A percentile compares a stretch with the other conserved stretches of the same genome.
Conservation (phyloP, 257 asterid species). For the Mentha longifolia region DNA sequence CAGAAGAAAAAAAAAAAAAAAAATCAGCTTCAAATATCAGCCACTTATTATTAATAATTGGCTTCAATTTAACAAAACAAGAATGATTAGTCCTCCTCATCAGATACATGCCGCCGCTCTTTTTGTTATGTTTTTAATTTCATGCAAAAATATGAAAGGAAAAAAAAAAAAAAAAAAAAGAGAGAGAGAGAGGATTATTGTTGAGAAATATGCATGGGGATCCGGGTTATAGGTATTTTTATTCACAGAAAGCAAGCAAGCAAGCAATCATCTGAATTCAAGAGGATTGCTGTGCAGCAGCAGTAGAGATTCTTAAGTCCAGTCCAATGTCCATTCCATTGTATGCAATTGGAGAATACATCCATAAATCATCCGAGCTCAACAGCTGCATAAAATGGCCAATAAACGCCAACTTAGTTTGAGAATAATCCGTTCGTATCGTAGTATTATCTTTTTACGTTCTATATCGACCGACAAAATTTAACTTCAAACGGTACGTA, state of each 20-base stretch:
- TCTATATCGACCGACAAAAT: too few relatives aligned
- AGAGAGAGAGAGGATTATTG: background rate
- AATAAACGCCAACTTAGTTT: too few relatives aligned
- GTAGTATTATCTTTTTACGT: too few relatives aligned
- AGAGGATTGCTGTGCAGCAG: constrained; percentile 33
- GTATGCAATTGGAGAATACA: constrained; percentile 73
- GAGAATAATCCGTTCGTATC: too few relatives aligned
- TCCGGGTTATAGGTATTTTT: constrained; percentile 5
- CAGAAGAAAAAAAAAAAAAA: background rate
- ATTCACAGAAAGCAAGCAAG: constrained; percentile 43
- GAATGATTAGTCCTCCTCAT: constrained; percentile 33
- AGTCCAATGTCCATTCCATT: constrained; percentile 69
- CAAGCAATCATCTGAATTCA: background rate
- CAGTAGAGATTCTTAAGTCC: constrained; percentile 37
- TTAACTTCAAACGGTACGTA: constrained; percentile 24
- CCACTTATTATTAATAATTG: background rate
- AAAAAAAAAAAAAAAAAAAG: background rate
- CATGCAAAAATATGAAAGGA: background rate
- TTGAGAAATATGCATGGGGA: constrained; percentile 14
- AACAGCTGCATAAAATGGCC: constrained; percentile 46
- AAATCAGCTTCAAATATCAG: constrained; percentile 3
- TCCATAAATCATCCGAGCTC: constrained; percentile 74
- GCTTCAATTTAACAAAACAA: constrained; percentile 26
- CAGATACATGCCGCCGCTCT: constrained; percentile 17
- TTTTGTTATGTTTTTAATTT: background rate